Base-by-base conservation (phyloP, 2,329 filamentous ascomycete genomes). In the Fusarium siculi region DNA sequence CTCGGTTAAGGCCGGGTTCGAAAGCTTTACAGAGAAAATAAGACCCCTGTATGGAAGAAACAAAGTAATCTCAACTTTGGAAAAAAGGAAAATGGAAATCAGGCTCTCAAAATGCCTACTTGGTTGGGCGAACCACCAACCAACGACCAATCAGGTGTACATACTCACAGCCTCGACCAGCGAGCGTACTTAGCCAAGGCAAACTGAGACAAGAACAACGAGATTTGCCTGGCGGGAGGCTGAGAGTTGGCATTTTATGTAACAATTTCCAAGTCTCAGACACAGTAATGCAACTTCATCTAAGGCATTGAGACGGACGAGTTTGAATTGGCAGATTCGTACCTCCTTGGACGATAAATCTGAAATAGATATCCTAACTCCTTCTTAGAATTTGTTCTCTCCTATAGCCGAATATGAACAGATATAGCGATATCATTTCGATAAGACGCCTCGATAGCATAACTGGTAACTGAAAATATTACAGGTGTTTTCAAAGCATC, bases 61-160 rank as follows among this genome's bases (percentile, higher is more conserved):
- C n/a, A 30, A 53, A 34, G 23, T 40, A 5, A 18, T 42, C 25
- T 47, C 39, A 43, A 28, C 40, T 49, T 36, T 18, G 3, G 19
- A 30, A 15, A 36, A 16, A 9, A 36, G 25, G 23, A 25, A 14
- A 37, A 16, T 5, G 19, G 5, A 61, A 40, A 16, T 28, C 54
- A 69, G 63, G 66, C 56, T 69, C 56, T 44, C 11, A 47, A 1
- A n/a, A 42, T 19, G 15, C n/a, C 12, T 19, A 34, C 40, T 25
- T 14, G 19, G 42, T 28, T 39, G 18, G 18, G 18, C 6, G 21
- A 25, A n/a, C 12, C 21, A 23, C 53, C 9, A 43, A 23, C 28
- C 25, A 55, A 30, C 21, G 21, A 21, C 68, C 67, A 67, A 63
- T 71, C 47, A 71, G 21, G 42, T 49, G 28, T 30, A 15, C 19